Percentiles rank a stretch among this genome's conserved stretches.
Evolutionary conservation across 805 yeast genomes (phyloP).

Genomic region (Maudiozyma turicensis): DNA sequence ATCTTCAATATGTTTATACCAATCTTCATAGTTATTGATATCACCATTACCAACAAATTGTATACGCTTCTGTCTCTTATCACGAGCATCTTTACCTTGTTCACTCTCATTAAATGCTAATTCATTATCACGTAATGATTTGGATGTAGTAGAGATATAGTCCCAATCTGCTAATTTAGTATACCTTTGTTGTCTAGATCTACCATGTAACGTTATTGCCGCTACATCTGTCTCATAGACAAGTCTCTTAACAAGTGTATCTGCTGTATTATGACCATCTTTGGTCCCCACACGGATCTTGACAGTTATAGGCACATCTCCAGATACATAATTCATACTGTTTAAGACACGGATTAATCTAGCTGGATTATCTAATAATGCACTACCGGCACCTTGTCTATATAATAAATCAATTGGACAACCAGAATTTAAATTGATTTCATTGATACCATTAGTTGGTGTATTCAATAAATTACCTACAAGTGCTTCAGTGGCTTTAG

Average conservation of each 20-base stretch:
- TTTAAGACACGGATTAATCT: slow-evolving; percentile 66
- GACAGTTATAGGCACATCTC: slow-evolving; percentile 86
- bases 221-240: slow-evolving; percentile 74
- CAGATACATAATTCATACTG: slow-evolving; percentile 81
- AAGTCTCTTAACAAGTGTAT: slow-evolving; percentile 56
- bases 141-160: slow-evolving; percentile 68
- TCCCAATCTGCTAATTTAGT: slow-evolving; percentile 90
- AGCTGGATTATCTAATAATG: slow-evolving; percentile 81
- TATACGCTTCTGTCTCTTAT: slow-evolving; percentile 43
- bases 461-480: slow-evolving; percentile 27
- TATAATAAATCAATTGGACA: slow-evolving; percentile 95
- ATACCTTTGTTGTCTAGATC: slow-evolving; percentile 93
- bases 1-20: slow-evolving; percentile 51
- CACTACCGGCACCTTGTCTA: slow-evolving; percentile 93
- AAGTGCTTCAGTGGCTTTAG: slow-evolving; percentile 76
- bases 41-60: slow-evolving; percentile 95
- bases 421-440: slow-evolving; percentile 88
- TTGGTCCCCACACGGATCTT: slow-evolving; percentile 87
- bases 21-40: slow-evolving; percentile 75
- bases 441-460: slow-evolving; percentile 49
- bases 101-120: slow-evolving; percentile 53
- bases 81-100: slow-evolving; percentile 52
- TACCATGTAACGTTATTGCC: slow-evolving; percentile 89
- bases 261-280: slow-evolving; percentile 85
- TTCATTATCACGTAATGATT: slow-evolving; percentile 49